Evolutionary conservation across 2,329 filamentous ascomycete genomes (phyloP).

Genomic region (Trichoderma pleuroti): DNA sequence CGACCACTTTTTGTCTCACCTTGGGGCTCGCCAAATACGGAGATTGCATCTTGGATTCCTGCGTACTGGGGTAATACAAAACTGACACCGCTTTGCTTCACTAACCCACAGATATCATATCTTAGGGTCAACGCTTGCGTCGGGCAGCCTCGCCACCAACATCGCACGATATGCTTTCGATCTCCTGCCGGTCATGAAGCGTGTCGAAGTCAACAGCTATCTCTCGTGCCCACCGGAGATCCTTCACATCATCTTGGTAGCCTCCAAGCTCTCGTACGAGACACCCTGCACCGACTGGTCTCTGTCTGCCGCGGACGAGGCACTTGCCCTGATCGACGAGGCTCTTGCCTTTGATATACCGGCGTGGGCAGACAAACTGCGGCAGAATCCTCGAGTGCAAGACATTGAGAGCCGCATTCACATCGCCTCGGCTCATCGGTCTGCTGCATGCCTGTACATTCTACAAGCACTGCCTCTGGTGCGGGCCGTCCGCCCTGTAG

Average conservation of each 20-base stretch:
- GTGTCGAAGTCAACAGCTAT: constrained; percentile 42
- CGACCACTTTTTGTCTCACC: background rate
- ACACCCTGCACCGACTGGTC: constrained; percentile 32
- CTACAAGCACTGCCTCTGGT: constrained; percentile 41
- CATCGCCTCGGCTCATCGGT: constrained; percentile 45
- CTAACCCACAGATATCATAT: constrained; percentile 38
- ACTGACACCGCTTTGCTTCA: constrained; percentile 13
- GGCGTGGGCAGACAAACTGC: constrained; percentile 41
- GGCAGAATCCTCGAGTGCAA: constrained; percentile 32
- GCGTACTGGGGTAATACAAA: background rate
- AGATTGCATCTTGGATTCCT: background rate
- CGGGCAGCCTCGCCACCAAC: constrained; percentile 36
- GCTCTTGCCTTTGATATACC: constrained; percentile 42
- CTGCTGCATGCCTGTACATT: constrained; percentile 47
- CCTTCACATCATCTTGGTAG: constrained; percentile 44
- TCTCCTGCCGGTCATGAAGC: constrained; percentile 39
- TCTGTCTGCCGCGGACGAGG: constrained; percentile 34
- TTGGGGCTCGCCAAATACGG: background rate
- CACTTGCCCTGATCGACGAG: constrained; percentile 39
- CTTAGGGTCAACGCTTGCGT: constrained; percentile 38
- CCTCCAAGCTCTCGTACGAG: constrained; percentile 43
- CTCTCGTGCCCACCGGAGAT: constrained; percentile 43
- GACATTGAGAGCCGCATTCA: constrained; percentile 43
- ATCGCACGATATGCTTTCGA: constrained; percentile 40
- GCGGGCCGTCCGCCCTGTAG: constrained; percentile 36